These are phyloP conservation scores for Dittrichia graveolens DNA, from an alignment of 129 eudicot genomes.

Conservation along the genomic window DNA sequence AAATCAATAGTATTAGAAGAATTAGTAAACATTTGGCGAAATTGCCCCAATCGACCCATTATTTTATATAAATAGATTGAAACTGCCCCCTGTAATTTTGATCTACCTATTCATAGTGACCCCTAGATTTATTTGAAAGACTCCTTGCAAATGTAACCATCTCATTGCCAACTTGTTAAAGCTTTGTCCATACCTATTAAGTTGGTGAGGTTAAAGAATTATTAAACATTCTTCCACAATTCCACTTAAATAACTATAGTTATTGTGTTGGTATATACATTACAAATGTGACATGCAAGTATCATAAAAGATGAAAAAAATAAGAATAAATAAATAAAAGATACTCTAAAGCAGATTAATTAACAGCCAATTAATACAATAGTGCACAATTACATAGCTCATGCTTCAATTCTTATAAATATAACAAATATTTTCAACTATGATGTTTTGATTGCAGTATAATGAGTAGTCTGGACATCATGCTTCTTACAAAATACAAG, in stretches of 20 bases:
- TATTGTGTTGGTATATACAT: not conserved
- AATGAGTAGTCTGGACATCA: not conserved
- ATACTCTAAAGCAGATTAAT: not conserved
- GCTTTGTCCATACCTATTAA: conserved; percentile 76
- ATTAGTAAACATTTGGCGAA: too few species aligned
- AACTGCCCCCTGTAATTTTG: not conserved
- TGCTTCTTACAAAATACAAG: not conserved
- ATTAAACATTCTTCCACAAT: not conserved
- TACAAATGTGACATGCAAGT: not conserved
- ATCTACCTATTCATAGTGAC: conserved; percentile 62
- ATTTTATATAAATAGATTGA: not conserved
- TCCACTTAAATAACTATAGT: not conserved
- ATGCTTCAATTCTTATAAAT: not conserved
- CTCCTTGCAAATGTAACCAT: conserved; percentile 63
- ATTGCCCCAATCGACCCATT: too few species aligned
- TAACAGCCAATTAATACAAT: conserved; percentile 5
- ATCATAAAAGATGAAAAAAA: not conserved
- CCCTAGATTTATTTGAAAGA: conserved; percentile 57
- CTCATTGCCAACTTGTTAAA: conserved; percentile 67
- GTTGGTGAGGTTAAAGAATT: conserved; percentile 9
- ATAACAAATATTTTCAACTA: too few species aligned
- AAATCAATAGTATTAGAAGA: too few species aligned
- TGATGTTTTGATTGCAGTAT: too few species aligned
- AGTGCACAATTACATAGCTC: conserved; percentile 1
- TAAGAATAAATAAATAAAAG: not conserved